These are phyloP conservation scores for Lichtheimia ornata DNA, from an alignment of 371 early-diverging fungal species.

Conservation along the genomic window DNA sequence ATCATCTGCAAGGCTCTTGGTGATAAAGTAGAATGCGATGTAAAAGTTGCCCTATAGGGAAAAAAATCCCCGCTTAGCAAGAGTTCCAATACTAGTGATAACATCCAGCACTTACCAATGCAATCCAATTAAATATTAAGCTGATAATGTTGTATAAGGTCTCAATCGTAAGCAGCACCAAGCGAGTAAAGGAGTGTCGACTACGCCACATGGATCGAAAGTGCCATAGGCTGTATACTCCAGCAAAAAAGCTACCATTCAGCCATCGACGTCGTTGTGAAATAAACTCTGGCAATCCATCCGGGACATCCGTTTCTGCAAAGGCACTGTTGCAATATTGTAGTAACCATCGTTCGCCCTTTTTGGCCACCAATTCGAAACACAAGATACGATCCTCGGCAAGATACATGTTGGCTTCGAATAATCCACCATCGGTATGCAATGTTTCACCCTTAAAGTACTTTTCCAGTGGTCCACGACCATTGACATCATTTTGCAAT, in stretches of 20 bases:
- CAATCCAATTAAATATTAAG: conserved; percentile 81
- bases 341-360: conserved; percentile 63
- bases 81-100: too few species aligned
- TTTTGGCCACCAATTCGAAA: conserved; percentile 74
- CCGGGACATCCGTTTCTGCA: conserved; percentile 78
- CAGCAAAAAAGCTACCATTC: conserved; percentile 77
- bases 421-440: conserved; percentile 51
- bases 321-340: conserved; percentile 69
- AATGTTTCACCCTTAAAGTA: conserved; percentile 69
- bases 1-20: conserved; percentile 54
- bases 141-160: conserved; percentile 72
- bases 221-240: conserved; percentile 73
- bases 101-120: conserved; percentile 56
- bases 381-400: conserved; percentile 81
- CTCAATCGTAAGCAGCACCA: conserved; percentile 67
- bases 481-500: conserved; percentile 51
- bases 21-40: conserved; percentile 84
- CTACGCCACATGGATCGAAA: conserved; percentile 78
- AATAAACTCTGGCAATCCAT: conserved; percentile 65
- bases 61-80: background rate
- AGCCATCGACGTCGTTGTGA: conserved; percentile 74
- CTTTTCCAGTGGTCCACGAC: conserved; percentile 63
- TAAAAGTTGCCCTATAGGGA: conserved; percentile 73
- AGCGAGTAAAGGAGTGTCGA: conserved; percentile 69
- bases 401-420: conserved; percentile 77